A percentile compares a stretch with the other conserved stretches of the same genome.
These are phyloP conservation scores for Jatropha multifida DNA, from an alignment of 441 rosid genomes.

Conservation along the genomic window DNA sequence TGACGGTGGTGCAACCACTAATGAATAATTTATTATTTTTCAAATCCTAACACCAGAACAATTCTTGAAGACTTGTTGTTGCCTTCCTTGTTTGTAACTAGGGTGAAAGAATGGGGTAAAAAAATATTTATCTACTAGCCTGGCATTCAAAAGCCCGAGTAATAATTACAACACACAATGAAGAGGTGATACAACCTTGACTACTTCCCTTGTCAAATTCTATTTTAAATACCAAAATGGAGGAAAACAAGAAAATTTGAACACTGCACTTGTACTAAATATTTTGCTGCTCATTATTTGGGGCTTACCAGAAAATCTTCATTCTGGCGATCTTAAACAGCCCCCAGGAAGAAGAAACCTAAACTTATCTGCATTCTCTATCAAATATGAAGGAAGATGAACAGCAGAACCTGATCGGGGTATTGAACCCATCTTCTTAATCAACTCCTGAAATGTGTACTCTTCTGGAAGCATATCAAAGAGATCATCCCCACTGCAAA, in stretches of 20 bases:
- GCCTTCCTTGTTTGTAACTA: not conserved
- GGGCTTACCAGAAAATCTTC: constrained; percentile 11
- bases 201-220: not conserved
- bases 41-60: not conserved
- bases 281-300: not conserved
- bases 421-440: constrained; percentile 73
- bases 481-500: constrained; percentile 69
- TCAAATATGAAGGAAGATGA: constrained; percentile 76
- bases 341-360: constrained; percentile 87
- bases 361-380: constrained; percentile 66
- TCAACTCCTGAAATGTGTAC: constrained; percentile 66
- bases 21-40: not conserved
- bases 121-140: not conserved
- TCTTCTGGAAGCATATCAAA: constrained; percentile 91
- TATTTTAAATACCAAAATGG: not conserved
- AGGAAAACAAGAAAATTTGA: not conserved
- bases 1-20: not conserved
- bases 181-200: not conserved
- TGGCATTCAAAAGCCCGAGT: not conserved
- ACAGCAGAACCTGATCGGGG: constrained; percentile 76
- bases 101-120: not conserved
- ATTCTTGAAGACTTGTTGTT: not conserved
- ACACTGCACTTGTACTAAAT: not conserved
- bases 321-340: constrained; percentile 47
- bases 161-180: not conserved